These are phyloP conservation scores for Anastatica hierochuntica DNA, from an alignment of 345 rosid species.

Conservation along the genomic window DNA sequence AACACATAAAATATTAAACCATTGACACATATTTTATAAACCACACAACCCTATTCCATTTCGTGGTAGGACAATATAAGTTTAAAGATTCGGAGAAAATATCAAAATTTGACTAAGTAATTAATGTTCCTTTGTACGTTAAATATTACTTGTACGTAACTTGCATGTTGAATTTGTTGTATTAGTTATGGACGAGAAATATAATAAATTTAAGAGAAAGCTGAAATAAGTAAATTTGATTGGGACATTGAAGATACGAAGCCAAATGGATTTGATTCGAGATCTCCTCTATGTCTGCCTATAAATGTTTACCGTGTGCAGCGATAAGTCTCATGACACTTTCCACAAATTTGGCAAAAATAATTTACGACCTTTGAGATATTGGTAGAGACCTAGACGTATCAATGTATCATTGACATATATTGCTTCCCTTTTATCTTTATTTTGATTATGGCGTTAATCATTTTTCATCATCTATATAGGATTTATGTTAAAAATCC, in stretches of 20 bases:
- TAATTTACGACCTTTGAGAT: constrained; percentile 9
- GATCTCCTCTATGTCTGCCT: constrained; percentile 21
- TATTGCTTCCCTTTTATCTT: no score
- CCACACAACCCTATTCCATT: background rate
- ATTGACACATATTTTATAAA: background rate
- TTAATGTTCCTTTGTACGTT: background rate
- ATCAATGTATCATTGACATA: background rate
- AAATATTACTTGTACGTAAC: constrained; percentile 26
- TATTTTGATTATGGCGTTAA: no score
- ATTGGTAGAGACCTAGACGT: constrained; percentile 9
- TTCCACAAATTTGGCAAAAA: constrained; percentile 8
- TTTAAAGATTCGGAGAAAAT: background rate
- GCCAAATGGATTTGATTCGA: constrained; percentile 25
- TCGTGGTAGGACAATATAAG: background rate
- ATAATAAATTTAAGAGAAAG: background rate
- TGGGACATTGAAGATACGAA: constrained; percentile 21
- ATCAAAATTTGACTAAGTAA: background rate
- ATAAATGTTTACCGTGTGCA: constrained; percentile 16
- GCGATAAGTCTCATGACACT: constrained; percentile 7
- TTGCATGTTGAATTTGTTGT: background rate
- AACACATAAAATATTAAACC: background rate
- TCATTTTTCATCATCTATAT: no score
- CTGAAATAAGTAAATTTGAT: no score
- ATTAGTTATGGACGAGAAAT: background rate
- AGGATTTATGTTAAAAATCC: no score